Percentiles rank a stretch among this genome's conserved stretches.
These are phyloP conservation scores for Penicillium desertorum DNA, from an alignment of 495 filamentous ascomycete genomes.

Conservation along the genomic window DNA sequence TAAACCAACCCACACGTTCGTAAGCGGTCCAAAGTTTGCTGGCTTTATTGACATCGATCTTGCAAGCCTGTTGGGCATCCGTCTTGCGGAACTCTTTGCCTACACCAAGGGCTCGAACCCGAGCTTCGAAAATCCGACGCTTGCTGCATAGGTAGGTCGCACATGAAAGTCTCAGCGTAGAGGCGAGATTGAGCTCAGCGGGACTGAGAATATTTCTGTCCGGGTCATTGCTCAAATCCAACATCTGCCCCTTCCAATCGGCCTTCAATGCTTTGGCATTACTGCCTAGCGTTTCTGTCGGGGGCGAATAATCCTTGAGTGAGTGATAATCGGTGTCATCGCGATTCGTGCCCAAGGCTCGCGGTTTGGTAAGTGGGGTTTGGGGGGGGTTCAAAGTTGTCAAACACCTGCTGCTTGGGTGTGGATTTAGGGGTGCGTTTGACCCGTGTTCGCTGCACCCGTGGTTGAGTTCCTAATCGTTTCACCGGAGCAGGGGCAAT, in stretches of 20 bases:
- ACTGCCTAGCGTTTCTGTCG: conserved; percentile 59
- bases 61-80: conserved; percentile 94
- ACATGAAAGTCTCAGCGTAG: conserved; percentile 78
- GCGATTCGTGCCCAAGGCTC: conserved; percentile 57
- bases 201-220: conserved; percentile 74
- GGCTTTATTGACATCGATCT: conserved; percentile 98
- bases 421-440: conserved; percentile 50
- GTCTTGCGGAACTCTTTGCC: conserved; percentile 94
- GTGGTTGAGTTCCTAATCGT: conserved; percentile 30
- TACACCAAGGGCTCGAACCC: conserved; percentile 64
- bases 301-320: conserved; percentile 76
- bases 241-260: conserved; percentile 80
- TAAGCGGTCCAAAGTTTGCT: conserved; percentile 93
- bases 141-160: conserved; percentile 95
- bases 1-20: conserved; percentile 87
- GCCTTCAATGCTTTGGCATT: conserved; percentile 73
- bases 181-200: conserved; percentile 75
- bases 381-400: conserved; percentile 45
- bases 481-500: conserved; percentile 49
- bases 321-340: conserved; percentile 87
- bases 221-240: conserved; percentile 78
- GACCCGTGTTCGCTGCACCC: conserved; percentile 39
- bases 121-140: conserved; percentile 83
- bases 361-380: conserved; percentile 38
- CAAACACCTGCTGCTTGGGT: conserved; percentile 48